Evolutionary conservation across 1,139 yeast species (phyloP), one percentile per base, ranked within the genome.

Genomic region (Pneumocystis oryctolagi): DNA sequence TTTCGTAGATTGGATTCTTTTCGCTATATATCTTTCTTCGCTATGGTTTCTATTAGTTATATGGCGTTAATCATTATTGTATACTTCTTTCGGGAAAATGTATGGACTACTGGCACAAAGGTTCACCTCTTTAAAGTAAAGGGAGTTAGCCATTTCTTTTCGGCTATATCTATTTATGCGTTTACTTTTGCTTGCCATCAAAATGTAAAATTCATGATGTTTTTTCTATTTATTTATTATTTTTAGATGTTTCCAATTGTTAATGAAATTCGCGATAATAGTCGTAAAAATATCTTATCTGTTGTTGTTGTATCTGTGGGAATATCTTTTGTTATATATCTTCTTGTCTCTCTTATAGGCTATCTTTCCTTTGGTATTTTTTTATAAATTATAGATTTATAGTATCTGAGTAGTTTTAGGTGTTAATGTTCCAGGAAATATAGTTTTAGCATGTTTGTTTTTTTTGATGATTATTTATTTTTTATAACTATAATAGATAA

Each of bases 141-240:
- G 32, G 80, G 82, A 37, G 67, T 79, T 30, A 74, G 81, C n/a
- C 84, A 84, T 0, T 79, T 89, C 14, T 79, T 89, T 64, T 82
- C 89, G 42, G 85, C 95, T 4, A 82, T 92, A 70, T 95, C 96
- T n/a, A 86, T 92, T 68, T 82, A 92, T 64, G 87, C 92, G 20
- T 89, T 94, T 76, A 97, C 97, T 2, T 94, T 83, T 73, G 90
- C 97, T 0, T 95, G 97, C 66, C 95, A 92, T 68, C 97, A 92
- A 76, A 92, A 77, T 69, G 63, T 65, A 60, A 28, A 16, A 65
- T 66, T 60, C 66, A n/a, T 62, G 16, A 18, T 16, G 60, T 8
- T 5, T 28, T 28, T 28, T 35, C 16, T 16, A 16, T 25, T 18
- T 16, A 30, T 28, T 60, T 40, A 39, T 62, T 62, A 58, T 85